Evolutionary conservation across 345 rosid genomes (phyloP).

Genomic region (Populus davidiana): DNA sequence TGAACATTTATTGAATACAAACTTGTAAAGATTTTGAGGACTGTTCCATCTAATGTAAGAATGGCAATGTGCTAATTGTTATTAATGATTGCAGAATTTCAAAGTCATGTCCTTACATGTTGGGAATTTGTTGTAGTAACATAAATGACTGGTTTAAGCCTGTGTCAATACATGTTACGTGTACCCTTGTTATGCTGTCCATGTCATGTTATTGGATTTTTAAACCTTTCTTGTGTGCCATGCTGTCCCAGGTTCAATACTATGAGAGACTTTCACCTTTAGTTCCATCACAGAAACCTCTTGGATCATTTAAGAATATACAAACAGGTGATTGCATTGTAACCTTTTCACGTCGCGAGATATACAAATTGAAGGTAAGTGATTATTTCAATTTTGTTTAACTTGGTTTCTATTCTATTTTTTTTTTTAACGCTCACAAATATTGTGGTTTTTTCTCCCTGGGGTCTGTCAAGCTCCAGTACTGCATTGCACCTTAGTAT

Average conservation of each 20-base stretch:
- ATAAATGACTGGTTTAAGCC: background rate
- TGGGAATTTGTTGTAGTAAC: background rate
- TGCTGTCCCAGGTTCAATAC: constrained; percentile 46
- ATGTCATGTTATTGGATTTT: background rate
- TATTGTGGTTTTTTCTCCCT: background rate
- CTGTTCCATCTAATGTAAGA: background rate
- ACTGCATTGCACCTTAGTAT: background rate
- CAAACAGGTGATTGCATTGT: constrained; percentile 78
- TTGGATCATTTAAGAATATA: constrained; percentile 60
- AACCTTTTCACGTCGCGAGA: constrained; percentile 70
- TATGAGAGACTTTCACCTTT: constrained; percentile 86
- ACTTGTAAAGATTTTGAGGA: background rate
- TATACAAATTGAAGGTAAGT: constrained; percentile 70
- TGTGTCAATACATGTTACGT: background rate
- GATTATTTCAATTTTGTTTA: background rate
- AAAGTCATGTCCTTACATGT: background rate
- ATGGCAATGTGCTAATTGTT: background rate
- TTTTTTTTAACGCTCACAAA: background rate
- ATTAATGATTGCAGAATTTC: background rate
- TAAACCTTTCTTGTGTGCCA: constrained; percentile 13
- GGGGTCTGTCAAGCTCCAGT: too few relatives aligned
- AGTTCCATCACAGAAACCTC: constrained; percentile 59
- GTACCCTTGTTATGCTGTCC: background rate
- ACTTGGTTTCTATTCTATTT: background rate
- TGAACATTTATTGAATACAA: background rate